A percentile compares a stretch with the other conserved stretches of the same genome.
Conservation (phyloP, 1,284 basidiomycete species). For the Austroboletus niveus region DNA sequence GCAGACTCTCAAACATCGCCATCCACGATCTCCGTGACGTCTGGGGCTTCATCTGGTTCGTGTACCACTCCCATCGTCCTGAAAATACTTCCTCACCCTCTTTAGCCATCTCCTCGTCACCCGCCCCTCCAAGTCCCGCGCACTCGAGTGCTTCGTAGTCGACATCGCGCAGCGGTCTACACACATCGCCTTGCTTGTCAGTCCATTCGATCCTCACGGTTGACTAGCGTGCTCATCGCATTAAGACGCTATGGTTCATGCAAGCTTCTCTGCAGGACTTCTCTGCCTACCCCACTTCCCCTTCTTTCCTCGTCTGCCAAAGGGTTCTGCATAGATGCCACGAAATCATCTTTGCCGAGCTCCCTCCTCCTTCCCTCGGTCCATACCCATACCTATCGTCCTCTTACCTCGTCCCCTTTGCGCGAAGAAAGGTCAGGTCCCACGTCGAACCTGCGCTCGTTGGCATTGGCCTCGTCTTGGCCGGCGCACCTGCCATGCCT, state of each 20-base stretch:
- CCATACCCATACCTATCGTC: constrained; percentile 63
- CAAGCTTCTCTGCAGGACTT: constrained; percentile 92
- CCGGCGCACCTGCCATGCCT: constrained; percentile 79
- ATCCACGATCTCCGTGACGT: constrained; percentile 86
- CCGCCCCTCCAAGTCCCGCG: constrained; percentile 83
- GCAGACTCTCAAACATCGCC: constrained; percentile 76
- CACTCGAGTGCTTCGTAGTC: constrained; percentile 89
- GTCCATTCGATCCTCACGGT: constrained; percentile 36
- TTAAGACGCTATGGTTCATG: constrained; percentile 95
- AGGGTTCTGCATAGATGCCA: constrained; percentile 91
- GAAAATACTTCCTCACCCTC: constrained; percentile 6
- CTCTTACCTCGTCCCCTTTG: constrained; percentile 46
- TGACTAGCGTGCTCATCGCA: constrained; percentile 18
- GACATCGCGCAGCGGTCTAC: constrained; percentile 86
- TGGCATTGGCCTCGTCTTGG: constrained; percentile 83
- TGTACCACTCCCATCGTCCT: constrained; percentile 8
- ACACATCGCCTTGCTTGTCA: constrained; percentile 89
- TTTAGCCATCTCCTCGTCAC: constrained; percentile 88
- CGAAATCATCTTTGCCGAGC: constrained; percentile 94
- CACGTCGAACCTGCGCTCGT: constrained; percentile 76
- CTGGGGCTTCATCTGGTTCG: constrained; percentile 94
- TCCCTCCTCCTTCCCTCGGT: constrained; percentile 59
- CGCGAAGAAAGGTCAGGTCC: constrained; percentile 67
- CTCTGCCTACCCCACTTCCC: constrained; percentile 64
- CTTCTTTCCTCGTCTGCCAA: constrained; percentile 90